phyloP scores from a whole-genome alignment of 139 green algal genomes.

The Coelastrella sp. region DNA sequence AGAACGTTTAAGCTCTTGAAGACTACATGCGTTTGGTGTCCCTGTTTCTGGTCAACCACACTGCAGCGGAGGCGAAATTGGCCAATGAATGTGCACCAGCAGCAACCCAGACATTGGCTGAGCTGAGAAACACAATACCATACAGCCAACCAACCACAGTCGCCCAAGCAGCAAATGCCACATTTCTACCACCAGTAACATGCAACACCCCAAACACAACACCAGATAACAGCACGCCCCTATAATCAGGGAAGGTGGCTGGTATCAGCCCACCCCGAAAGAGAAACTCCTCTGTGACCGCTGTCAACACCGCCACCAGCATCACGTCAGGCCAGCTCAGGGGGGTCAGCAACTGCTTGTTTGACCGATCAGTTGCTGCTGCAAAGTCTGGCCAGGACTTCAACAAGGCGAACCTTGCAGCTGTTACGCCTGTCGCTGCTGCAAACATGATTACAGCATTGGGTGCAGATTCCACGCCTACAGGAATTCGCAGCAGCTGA shows the following conservation, averaged over 20 bases:
- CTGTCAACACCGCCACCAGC: slow-evolving; percentile 67
- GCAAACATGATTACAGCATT: slow-evolving; percentile 47
- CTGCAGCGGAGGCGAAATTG: slow-evolving; percentile 76
- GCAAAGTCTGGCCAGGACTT: slow-evolving; percentile 71
- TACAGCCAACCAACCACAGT: slow-evolving; percentile 75
- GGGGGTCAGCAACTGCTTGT: slow-evolving; percentile 73
- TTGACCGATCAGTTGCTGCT: slow-evolving; percentile 73
- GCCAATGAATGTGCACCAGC: slow-evolving; percentile 71
- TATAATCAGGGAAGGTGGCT: slow-evolving; percentile 76
- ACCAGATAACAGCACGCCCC: slow-evolving; percentile 75
- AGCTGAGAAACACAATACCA: slow-evolving; percentile 72
- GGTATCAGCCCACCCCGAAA: slow-evolving; percentile 86
- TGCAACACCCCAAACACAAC: slow-evolving; percentile 83
- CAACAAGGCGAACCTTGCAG: slow-evolving; percentile 64
- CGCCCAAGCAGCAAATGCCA: slow-evolving; percentile 84
- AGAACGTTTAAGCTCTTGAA: no score
- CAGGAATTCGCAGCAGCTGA: slow-evolving; percentile 53
- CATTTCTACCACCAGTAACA: slow-evolving; percentile 80
- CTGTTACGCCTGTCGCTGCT: slow-evolving; percentile 72
- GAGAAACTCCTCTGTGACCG: slow-evolving; percentile 80
- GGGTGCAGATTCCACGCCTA: slow-evolving; percentile 21
- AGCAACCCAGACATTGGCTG: slow-evolving; percentile 75
- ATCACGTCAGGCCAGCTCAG: slow-evolving; percentile 69
- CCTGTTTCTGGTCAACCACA: slow-evolving; percentile 59
- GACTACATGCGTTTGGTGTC: not conserved